These are phyloP conservation scores for Jamesozyma jinghongensis DNA, from an alignment of 805 yeast genomes.

Conservation along the genomic window DNA sequence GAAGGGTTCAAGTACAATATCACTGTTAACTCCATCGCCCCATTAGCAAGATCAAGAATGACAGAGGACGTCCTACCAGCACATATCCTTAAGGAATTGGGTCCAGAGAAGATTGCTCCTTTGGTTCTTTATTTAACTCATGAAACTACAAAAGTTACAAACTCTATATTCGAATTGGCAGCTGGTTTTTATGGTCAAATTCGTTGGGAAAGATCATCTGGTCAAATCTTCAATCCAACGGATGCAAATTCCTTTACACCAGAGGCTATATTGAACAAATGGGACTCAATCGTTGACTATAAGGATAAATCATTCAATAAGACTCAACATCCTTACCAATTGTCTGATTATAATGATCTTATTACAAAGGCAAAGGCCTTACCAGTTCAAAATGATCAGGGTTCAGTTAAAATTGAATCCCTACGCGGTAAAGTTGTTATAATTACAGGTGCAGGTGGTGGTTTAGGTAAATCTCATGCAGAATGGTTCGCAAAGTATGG, in stretches of 20 bases:
- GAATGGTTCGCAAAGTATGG: constrained; percentile 79
- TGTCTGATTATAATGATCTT: constrained; percentile 61
- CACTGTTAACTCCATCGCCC: constrained; percentile 79
- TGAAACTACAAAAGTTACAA: constrained; percentile 51
- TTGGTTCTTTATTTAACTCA: constrained; percentile 74
- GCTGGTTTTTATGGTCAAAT: constrained; percentile 90
- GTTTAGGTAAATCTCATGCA: constrained; percentile 89
- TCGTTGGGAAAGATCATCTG: constrained; percentile 90
- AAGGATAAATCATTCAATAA: constrained; percentile 46
- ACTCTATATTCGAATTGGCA: constrained; percentile 83
- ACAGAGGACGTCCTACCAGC: constrained; percentile 85
- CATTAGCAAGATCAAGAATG: constrained; percentile 93
- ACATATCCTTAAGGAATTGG: constrained; percentile 66
- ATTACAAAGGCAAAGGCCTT: constrained; percentile 43
- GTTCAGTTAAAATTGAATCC: constrained; percentile 41
- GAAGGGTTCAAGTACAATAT: constrained; percentile 86
- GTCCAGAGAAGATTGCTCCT: constrained; percentile 89
- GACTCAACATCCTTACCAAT: constrained; percentile 57
- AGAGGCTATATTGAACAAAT: constrained; percentile 65
- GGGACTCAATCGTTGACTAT: constrained; percentile 56
- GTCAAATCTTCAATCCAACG: constrained; percentile 71
- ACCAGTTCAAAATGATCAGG: constrained; percentile 48
- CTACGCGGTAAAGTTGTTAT: constrained; percentile 79
- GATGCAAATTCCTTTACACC: constrained; percentile 60
- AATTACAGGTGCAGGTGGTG: constrained; percentile 92